These are phyloP conservation scores for Podaxis sp. DNA, from an alignment of 768 basidiomycete species.

Conservation along the genomic window DNA sequence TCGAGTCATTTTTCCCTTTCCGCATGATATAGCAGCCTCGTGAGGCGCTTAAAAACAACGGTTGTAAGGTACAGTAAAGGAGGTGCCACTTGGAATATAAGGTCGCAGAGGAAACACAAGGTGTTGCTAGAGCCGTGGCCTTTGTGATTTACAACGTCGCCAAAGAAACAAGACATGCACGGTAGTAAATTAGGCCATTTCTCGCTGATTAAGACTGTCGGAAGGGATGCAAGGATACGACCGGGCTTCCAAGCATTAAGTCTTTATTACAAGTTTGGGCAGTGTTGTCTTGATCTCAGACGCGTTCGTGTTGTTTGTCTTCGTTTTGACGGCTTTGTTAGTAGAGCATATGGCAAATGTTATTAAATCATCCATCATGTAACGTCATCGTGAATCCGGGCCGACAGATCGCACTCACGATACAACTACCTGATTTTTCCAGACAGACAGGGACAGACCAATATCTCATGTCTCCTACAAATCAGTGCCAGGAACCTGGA, in stretches of 20 bases:
- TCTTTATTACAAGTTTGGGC: conserved; percentile 10
- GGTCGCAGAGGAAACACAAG: conserved; percentile 1
- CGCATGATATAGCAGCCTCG: neutral
- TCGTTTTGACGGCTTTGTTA: neutral
- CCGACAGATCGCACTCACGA: too few species aligned
- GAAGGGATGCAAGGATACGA: neutral
- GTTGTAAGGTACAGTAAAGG: neutral
- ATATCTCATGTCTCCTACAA: too few species aligned
- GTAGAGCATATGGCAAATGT: neutral
- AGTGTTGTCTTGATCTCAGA: neutral
- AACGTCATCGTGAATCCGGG: neutral
- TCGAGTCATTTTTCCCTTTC: conserved; percentile 12
- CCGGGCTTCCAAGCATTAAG: neutral
- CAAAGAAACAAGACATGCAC: neutral
- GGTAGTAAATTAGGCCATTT: neutral
- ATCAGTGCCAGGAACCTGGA: too few species aligned
- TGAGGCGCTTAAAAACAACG: neutral
- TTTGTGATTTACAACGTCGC: conserved; percentile 1
- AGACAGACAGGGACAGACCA: too few species aligned
- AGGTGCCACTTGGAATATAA: neutral
- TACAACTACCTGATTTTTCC: too few species aligned
- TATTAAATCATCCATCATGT: neutral
- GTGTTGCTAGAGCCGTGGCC: neutral
- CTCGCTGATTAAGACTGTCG: neutral
- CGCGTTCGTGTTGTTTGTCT: conserved; percentile 7